phyloP scores from a whole-genome alignment of 1,284 basidiomycete genomes.

The Cerrena zonata region DNA sequence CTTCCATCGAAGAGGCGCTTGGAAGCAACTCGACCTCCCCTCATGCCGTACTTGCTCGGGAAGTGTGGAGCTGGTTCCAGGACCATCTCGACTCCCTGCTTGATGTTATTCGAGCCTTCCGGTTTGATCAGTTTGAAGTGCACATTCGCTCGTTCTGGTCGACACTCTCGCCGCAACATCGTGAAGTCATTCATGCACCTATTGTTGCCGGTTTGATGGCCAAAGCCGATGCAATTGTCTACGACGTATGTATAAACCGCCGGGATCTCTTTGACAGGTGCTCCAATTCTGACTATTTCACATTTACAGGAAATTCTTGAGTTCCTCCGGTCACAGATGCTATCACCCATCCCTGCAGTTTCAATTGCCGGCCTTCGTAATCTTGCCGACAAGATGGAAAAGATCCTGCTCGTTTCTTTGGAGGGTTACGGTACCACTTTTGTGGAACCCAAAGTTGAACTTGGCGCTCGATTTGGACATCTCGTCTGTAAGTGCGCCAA shows the following conservation, averaged over 20 bases:
- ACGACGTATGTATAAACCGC: slow-evolving; percentile 63
- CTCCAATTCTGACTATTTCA: neutral
- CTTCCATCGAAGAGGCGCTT: slow-evolving; percentile 78
- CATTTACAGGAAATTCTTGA: slow-evolving; percentile 75
- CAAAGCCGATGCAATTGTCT: slow-evolving; percentile 81
- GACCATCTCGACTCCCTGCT: slow-evolving; percentile 75
- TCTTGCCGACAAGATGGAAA: slow-evolving; percentile 86
- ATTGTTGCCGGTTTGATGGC: slow-evolving; percentile 83
- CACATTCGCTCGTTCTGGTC: slow-evolving; percentile 79
- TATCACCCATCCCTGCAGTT: slow-evolving; percentile 65
- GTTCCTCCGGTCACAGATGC: slow-evolving; percentile 74
- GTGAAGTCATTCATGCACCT: slow-evolving; percentile 80
- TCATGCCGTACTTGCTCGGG: slow-evolving; percentile 70
- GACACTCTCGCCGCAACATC: slow-evolving; percentile 62
- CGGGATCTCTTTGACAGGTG: slow-evolving; percentile 6
- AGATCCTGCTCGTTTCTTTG: slow-evolving; percentile 73
- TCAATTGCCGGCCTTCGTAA: slow-evolving; percentile 69
- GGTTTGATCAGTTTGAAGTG: slow-evolving; percentile 84
- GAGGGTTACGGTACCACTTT: slow-evolving; percentile 83
- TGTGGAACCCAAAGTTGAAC: slow-evolving; percentile 82
- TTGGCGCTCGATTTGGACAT: slow-evolving; percentile 83
- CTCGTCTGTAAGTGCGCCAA: slow-evolving; percentile 63
- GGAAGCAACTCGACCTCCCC: slow-evolving; percentile 66
- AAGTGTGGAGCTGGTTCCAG: slow-evolving; percentile 83
- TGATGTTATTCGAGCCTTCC: slow-evolving; percentile 68